phyloP scores from a whole-genome alignment of 441 rosid genomes.

The Codiaeum variegatum region DNA sequence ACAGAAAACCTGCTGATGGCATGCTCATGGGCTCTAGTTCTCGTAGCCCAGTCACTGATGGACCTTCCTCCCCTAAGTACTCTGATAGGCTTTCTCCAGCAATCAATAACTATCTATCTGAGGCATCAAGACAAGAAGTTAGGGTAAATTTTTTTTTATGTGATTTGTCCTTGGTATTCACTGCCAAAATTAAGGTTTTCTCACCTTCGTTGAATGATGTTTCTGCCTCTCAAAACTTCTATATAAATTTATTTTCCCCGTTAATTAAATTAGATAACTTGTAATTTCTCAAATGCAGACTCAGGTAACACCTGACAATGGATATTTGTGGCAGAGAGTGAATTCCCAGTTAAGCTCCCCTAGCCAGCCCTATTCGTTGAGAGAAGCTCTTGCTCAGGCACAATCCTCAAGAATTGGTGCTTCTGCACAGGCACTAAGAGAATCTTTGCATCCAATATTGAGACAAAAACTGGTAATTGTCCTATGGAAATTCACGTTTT shows the following conservation, averaged over 20 bases:
- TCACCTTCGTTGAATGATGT: not conserved
- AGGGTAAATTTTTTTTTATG: conserved; percentile 43
- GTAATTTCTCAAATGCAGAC: conserved; percentile 50
- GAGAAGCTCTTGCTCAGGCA: conserved; percentile 99
- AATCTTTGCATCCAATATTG: conserved; percentile 93
- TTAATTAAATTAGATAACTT: not conserved
- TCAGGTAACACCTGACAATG: conserved; percentile 94
- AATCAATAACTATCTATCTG: conserved; percentile 84
- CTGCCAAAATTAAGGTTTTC: not conserved
- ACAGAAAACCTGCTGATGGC: conserved; percentile 85
- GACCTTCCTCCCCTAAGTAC: conserved; percentile 89
- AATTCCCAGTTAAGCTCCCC: conserved; percentile 99
- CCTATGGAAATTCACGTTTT: conserved; percentile 10
- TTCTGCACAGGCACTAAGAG: conserved; percentile 96
- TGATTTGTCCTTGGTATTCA: conserved; percentile 2
- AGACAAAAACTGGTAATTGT: conserved; percentile 85
- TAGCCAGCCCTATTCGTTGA: conserved; percentile 93
- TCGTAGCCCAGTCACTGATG: conserved; percentile 82
- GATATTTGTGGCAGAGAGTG: conserved; percentile 94
- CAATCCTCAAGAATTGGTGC: conserved; percentile 99
- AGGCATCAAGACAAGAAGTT: conserved; percentile 99
- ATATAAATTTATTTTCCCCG: not conserved
- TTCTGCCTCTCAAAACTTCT: not conserved
- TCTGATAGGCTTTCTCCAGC: conserved; percentile 98
- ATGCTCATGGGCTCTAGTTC: conserved; percentile 89